Conservation (phyloP, 257 asterid genomes). For the Euphrasia confusa region DNA sequence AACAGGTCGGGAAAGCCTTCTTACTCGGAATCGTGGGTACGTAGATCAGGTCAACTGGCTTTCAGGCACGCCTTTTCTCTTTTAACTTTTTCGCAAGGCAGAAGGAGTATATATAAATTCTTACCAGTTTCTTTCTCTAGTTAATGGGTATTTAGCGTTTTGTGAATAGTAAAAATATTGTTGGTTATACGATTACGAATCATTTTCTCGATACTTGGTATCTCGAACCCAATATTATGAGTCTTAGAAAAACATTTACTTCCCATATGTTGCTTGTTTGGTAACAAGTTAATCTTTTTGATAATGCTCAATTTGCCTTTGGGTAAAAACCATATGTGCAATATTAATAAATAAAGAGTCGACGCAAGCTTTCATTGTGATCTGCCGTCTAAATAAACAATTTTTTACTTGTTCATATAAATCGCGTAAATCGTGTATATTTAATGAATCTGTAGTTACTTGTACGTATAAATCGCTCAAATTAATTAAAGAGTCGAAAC, state of each 20-base stretch:
- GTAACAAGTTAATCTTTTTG: background rate
- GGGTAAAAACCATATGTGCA: background rate
- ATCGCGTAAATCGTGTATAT: too few relatives aligned
- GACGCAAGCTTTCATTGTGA: background rate
- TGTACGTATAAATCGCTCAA: too few relatives aligned
- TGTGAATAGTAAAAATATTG: too few relatives aligned
- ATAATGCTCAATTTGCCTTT: background rate
- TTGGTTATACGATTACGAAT: too few relatives aligned
- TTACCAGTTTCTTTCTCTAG: too few relatives aligned
- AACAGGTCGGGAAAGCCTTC: conserved; percentile 84
- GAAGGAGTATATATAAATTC: too few relatives aligned
- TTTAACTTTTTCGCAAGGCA: background rate
- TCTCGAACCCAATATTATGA: too few relatives aligned
- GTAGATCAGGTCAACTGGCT: conserved; percentile 94
- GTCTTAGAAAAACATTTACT: background rate
- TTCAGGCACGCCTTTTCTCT: conserved; percentile 56
- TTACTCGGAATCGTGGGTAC: conserved; percentile 70
- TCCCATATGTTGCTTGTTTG: background rate
- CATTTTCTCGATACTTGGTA: too few relatives aligned
- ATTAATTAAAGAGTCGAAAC: too few relatives aligned
- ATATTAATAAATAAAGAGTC: background rate
- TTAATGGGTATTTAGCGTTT: too few relatives aligned
- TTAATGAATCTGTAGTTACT: too few relatives aligned
- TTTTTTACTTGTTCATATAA: too few relatives aligned
- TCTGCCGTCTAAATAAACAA: background rate